These are phyloP conservation scores for Hericium rajendrae DNA, from an alignment of 768 basidiomycete genomes.

Conservation along the genomic window DNA sequence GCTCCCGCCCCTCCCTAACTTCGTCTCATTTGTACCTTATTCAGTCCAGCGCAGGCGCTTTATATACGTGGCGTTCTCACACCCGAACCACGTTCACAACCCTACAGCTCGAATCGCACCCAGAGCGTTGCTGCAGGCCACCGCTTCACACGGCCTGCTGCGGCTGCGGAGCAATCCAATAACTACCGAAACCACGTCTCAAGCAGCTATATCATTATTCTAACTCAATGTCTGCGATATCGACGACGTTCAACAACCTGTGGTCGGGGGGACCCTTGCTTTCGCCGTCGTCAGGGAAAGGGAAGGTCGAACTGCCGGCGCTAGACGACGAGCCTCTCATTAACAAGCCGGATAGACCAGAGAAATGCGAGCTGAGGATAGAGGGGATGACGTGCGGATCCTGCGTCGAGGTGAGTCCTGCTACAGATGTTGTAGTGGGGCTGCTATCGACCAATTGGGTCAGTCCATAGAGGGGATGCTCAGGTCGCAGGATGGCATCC, in stretches of 20 bases:
- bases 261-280: constrained; percentile 3
- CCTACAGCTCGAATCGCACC: neutral
- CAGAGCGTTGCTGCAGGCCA: neutral
- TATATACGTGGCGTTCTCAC: neutral
- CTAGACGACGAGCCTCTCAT: constrained; percentile 20
- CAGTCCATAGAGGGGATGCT: constrained; percentile 84
- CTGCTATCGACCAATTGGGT: neutral
- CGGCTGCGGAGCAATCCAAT: neutral
- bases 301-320: constrained; percentile 22
- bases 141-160: neutral
- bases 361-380: constrained; percentile 70
- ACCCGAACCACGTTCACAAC: neutral
- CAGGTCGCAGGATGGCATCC: constrained; percentile 77
- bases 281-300: constrained; percentile 17
- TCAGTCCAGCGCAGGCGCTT: neutral
- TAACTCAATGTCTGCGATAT: constrained; percentile 5
- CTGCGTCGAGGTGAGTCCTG: constrained; percentile 66
- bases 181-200: no score
- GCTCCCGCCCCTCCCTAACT: neutral
- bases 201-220: neutral
- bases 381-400: constrained; percentile 89
- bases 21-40: neutral
- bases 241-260: constrained; percentile 4
- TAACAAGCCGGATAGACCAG: constrained; percentile 16
- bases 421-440: neutral